These are phyloP conservation scores for Candida nemodendra DNA, from an alignment of 805 yeast genomes.

Conservation along the genomic window DNA sequence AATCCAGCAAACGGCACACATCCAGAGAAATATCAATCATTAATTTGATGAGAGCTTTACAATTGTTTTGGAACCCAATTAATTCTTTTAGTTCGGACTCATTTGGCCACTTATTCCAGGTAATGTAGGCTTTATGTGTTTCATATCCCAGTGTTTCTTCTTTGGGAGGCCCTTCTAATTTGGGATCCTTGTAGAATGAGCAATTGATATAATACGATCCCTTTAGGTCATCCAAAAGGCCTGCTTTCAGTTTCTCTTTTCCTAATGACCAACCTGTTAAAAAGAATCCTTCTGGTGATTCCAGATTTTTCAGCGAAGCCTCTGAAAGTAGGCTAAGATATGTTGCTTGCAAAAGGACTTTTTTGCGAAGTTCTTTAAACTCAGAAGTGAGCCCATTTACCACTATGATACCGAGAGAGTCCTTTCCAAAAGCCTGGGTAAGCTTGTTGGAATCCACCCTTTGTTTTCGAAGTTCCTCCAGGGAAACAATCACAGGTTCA, in stretches of 20 bases:
- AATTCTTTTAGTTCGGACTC: slow-evolving; percentile 27
- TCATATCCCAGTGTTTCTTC: slow-evolving; percentile 34
- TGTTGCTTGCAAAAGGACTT: slow-evolving; percentile 44
- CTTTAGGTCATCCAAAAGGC: slow-evolving; percentile 47
- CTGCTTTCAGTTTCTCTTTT: slow-evolving; percentile 46
- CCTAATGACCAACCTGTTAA: slow-evolving; percentile 64
- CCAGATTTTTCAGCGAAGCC: slow-evolving; percentile 37
- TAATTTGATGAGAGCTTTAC: slow-evolving; percentile 40
- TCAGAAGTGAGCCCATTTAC: slow-evolving; percentile 42
- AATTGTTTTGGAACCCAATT: slow-evolving; percentile 35
- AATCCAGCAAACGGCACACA: slow-evolving; percentile 57
- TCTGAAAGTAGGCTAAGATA: slow-evolving; percentile 40
- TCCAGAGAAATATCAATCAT: slow-evolving; percentile 47
- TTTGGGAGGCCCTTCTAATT: slow-evolving; percentile 45
- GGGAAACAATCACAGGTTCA: slow-evolving; percentile 36
- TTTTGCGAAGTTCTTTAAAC: slow-evolving; percentile 38
- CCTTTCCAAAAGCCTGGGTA: slow-evolving; percentile 50
- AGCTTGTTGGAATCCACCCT: slow-evolving; percentile 30
- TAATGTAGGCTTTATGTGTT: slow-evolving; percentile 43
- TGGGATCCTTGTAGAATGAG: slow-evolving; percentile 45
- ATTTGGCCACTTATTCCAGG: slow-evolving; percentile 54
- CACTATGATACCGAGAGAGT: slow-evolving; percentile 53
- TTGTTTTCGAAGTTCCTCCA: slow-evolving; percentile 34
- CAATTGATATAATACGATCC: slow-evolving; percentile 62
- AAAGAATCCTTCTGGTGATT: slow-evolving; percentile 50